phyloP scores from a whole-genome alignment of 176 grass and related monocot species.

The Canna indica region DNA sequence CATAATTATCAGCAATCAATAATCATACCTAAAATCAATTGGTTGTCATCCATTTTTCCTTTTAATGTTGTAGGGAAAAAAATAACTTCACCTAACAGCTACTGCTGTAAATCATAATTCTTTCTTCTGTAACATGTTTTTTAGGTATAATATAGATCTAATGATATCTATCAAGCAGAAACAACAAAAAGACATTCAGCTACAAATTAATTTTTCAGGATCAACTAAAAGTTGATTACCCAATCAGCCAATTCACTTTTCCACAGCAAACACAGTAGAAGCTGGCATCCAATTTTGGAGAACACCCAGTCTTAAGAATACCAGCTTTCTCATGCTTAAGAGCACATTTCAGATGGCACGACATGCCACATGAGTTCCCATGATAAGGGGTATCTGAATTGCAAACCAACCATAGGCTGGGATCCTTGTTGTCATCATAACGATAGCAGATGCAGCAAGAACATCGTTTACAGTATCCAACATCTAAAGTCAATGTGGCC shows the following conservation, averaged over 20 bases:
- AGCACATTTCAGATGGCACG: constrained; percentile 82
- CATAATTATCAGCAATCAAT: background rate
- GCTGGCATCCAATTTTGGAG: constrained; percentile 50
- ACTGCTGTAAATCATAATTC: no score
- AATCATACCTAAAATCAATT: background rate
- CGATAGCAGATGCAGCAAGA: constrained; percentile 82
- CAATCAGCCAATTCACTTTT: constrained; percentile 70
- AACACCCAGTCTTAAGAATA: constrained; percentile 43
- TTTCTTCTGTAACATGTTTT: background rate
- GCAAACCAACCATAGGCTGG: constrained; percentile 89
- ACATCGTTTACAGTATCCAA: constrained; percentile 76
- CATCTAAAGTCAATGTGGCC: constrained; percentile 40
- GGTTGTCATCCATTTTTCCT: background rate
- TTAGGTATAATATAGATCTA: background rate
- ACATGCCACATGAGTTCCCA: constrained; percentile 53
- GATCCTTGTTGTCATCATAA: constrained; percentile 96
- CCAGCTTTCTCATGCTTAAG: constrained; percentile 71
- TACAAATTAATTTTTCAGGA: background rate
- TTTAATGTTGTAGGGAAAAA: background rate
- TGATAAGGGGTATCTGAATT: constrained; percentile 62
- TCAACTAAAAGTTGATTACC: constrained; percentile 38
- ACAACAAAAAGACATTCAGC: background rate
- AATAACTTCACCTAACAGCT: background rate
- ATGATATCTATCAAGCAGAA: background rate
- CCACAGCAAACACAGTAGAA: constrained; percentile 74